Evolutionary conservation across 1,284 basidiomycete genomes (phyloP).

Genomic region (Puccinia triticina): DNA sequence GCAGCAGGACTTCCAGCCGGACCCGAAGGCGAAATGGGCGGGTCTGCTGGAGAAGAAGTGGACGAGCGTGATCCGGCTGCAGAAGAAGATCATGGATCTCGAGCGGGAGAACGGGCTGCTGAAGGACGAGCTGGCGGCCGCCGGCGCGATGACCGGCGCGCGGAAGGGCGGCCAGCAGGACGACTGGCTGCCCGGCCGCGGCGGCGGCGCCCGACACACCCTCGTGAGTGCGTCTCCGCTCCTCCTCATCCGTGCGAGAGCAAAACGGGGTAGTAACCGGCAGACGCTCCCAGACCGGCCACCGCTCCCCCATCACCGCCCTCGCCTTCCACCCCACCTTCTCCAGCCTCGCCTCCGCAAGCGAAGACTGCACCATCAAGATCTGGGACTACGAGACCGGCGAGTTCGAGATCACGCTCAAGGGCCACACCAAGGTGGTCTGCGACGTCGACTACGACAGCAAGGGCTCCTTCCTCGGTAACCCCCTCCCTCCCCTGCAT

Average conservation of each 20-base stretch:
- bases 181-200: slow-evolving; percentile 45
- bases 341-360: slow-evolving; percentile 78
- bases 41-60: slow-evolving; percentile 91
- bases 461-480: slow-evolving; percentile 77
- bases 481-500: not conserved
- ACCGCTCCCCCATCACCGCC: slow-evolving; percentile 74
- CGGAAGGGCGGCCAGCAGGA: slow-evolving; percentile 52
- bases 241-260: too few species aligned
- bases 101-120: slow-evolving; percentile 76
- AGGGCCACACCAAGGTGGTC: slow-evolving; percentile 86
- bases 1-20: slow-evolving; percentile 70
- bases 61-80: slow-evolving; percentile 86
- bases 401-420: slow-evolving; percentile 85
- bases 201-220: slow-evolving; percentile 31
- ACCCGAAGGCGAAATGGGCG: slow-evolving; percentile 78
- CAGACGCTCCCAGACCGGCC: slow-evolving; percentile 77
- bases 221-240: slow-evolving; percentile 17
- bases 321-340: slow-evolving; percentile 86
- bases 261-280: too few species aligned
- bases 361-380: slow-evolving; percentile 84
- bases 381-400: slow-evolving; percentile 96
- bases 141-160: slow-evolving; percentile 52
- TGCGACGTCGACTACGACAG: slow-evolving; percentile 84
- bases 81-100: slow-evolving; percentile 93
- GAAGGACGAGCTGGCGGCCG: slow-evolving; percentile 69